Evolutionary conservation across 2,329 filamentous ascomycete genomes (phyloP).

Genomic region (Parafenestella ontariensis): DNA sequence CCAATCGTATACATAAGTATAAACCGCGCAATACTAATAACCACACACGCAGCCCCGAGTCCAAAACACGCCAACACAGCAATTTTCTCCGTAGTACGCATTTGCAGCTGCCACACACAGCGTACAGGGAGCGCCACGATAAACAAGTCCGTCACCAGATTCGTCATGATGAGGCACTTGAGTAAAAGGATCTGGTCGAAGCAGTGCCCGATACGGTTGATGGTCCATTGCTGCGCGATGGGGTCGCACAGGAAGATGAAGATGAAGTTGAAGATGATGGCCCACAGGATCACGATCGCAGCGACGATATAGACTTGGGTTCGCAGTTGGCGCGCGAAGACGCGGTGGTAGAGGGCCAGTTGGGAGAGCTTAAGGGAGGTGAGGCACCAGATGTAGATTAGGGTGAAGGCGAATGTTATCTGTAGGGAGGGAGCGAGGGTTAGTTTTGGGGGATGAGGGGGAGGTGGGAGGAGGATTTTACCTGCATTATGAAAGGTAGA

Average conservation of each 20-base stretch:
- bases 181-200: slow-evolving; percentile 31
- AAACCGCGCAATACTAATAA: slow-evolving; percentile 31
- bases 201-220: slow-evolving; percentile 27
- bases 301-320: slow-evolving; percentile 21
- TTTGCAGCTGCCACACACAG: slow-evolving; percentile 27
- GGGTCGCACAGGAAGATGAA: slow-evolving; percentile 33
- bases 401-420: slow-evolving; percentile 28
- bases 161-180: slow-evolving; percentile 26
- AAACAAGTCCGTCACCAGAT: slow-evolving; percentile 23
- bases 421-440: not conserved
- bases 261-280: slow-evolving; percentile 30
- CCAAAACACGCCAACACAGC: slow-evolving; percentile 30
- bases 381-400: slow-evolving; percentile 31
- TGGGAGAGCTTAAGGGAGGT: slow-evolving; percentile 29
- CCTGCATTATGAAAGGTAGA: slow-evolving; percentile 23
- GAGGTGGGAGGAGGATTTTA: not conserved
- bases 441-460: not conserved
- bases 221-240: slow-evolving; percentile 31
- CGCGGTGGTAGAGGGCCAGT: slow-evolving; percentile 27
- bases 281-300: slow-evolving; percentile 24
- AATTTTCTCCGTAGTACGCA: slow-evolving; percentile 32
- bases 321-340: slow-evolving; percentile 18
- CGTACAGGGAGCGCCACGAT: slow-evolving; percentile 24
- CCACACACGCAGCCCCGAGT: slow-evolving; percentile 22
- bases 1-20: slow-evolving; percentile 27